These are phyloP conservation scores for Aurantiochytrium sp. DNA, from an alignment of 108 stramenopile genomes.

Conservation along the genomic window DNA sequence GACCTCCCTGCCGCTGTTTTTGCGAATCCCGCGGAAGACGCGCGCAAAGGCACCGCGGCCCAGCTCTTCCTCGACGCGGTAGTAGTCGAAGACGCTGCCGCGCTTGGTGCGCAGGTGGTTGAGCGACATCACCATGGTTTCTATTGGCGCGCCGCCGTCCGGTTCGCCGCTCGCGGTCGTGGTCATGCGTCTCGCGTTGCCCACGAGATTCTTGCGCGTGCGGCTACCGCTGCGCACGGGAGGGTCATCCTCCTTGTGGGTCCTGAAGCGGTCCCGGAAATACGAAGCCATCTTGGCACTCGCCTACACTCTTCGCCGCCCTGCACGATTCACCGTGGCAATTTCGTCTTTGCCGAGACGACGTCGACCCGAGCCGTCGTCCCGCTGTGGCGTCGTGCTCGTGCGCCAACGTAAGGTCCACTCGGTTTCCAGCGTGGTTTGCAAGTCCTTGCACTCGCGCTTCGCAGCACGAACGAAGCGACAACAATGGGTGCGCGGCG, in stretches of 20 bases:
- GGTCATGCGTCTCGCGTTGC: background rate
- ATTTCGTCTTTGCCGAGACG: too few relatives aligned
- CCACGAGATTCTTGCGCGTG: background rate
- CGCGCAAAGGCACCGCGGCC: conserved; percentile 4
- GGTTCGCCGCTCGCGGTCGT: background rate
- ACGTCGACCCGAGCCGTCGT: too few relatives aligned
- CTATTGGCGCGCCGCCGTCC: background rate
- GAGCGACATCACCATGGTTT: background rate
- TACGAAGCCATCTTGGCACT: too few relatives aligned
- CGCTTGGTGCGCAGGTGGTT: background rate
- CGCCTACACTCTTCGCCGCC: too few relatives aligned
- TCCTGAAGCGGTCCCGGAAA: too few relatives aligned
- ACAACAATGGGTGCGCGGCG: too few relatives aligned
- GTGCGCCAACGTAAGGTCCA: too few relatives aligned
- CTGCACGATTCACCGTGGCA: too few relatives aligned
- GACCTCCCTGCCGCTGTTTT: background rate
- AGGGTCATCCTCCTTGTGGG: background rate
- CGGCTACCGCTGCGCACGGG: background rate
- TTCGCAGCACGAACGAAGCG: too few relatives aligned
- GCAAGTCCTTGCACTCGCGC: too few relatives aligned
- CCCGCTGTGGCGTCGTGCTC: too few relatives aligned
- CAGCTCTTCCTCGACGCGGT: conserved; percentile 5
- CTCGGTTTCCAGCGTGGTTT: too few relatives aligned
- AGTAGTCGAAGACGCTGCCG: background rate
- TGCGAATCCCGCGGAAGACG: background rate